Conservation (phyloP, 495 filamentous ascomycete genomes). For the Xylaria curta region DNA sequence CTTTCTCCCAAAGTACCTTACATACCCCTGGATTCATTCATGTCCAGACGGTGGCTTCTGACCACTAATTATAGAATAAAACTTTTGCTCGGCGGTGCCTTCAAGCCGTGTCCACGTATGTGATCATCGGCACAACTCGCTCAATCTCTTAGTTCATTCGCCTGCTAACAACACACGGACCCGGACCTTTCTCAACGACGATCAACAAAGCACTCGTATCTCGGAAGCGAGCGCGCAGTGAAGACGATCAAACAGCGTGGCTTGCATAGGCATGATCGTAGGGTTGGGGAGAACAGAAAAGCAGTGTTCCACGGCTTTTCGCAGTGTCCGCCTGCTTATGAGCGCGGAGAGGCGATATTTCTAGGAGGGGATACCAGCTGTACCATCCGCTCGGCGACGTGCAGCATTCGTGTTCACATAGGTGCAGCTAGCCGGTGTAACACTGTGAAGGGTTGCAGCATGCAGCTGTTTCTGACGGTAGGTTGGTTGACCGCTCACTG, state of each 20-base stretch:
- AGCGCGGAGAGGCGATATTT: not conserved
- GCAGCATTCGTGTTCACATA: slow-evolving; percentile 24
- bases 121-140: slow-evolving; percentile 10
- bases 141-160: not conserved
- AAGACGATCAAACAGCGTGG: slow-evolving; percentile 15
- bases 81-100: not conserved
- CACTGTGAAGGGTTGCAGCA: slow-evolving; percentile 15
- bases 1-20: not conserved
- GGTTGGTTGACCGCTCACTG: slow-evolving; percentile 11
- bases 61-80: slow-evolving; percentile 1
- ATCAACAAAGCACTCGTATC: slow-evolving; percentile 8
- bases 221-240: slow-evolving; percentile 13
- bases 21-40: not conserved
- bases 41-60: not conserved
- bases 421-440: slow-evolving; percentile 24
- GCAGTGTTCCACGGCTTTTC: slow-evolving; percentile 11
- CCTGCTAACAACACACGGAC: slow-evolving; percentile 7
- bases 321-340: not conserved
- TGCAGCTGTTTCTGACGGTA: slow-evolving; percentile 9
- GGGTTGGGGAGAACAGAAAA: slow-evolving; percentile 5
- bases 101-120: slow-evolving; percentile 16
- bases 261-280: slow-evolving; percentile 5
- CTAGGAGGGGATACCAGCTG: slow-evolving; percentile 5
- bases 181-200: not conserved
- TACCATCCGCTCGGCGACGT: slow-evolving; percentile 7